phyloP scores from a whole-genome alignment of 1,284 basidiomycete species.

The Moesziomyces sp. region DNA sequence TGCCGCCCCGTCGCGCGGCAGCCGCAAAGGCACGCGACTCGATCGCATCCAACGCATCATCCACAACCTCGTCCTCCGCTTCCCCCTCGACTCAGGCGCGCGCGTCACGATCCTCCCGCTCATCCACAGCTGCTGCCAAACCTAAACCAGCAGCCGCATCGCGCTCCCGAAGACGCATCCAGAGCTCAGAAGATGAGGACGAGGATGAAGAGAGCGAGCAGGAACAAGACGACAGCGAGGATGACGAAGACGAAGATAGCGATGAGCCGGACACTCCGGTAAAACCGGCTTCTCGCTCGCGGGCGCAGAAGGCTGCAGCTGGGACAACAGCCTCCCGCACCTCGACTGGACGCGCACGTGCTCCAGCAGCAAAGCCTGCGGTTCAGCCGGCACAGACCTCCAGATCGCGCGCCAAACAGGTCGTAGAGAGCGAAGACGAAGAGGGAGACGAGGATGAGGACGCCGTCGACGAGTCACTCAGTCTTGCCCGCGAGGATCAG shows the following conservation, averaged over 20 bases:
- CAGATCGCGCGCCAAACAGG: constrained; percentile 21
- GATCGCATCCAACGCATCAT: constrained; percentile 25
- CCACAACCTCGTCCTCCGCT: constrained; percentile 13
- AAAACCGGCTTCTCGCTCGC: constrained; percentile 27
- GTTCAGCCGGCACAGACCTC: constrained; percentile 23
- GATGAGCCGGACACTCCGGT: constrained; percentile 29
- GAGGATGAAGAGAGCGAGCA: constrained; percentile 16
- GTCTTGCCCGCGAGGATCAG: constrained; percentile 16
- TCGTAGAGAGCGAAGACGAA: constrained; percentile 34
- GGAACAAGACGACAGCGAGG: constrained; percentile 17
- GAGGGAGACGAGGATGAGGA: constrained; percentile 28
- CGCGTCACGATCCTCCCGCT: constrained; percentile 16
- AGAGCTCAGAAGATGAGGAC: constrained; percentile 30
- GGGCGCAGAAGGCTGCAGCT: constrained; percentile 10
- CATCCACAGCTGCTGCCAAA: constrained; percentile 13
- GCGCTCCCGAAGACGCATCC: constrained; percentile 34
- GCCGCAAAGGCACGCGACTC: constrained; percentile 44
- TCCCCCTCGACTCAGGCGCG: constrained; percentile 21
- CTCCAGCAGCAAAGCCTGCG: constrained; percentile 10
- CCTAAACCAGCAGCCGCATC: constrained; percentile 15
- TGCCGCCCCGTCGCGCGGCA: constrained; percentile 43
- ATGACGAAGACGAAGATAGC: constrained; percentile 18
- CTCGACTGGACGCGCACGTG: constrained; percentile 13
- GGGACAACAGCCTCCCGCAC: constrained; percentile 17
- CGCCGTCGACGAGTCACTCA: constrained; percentile 32